Percentiles rank a stretch among this genome's conserved stretches.
These are phyloP conservation scores for Purpureocillium lavendulum DNA, from an alignment of 2,329 filamentous ascomycete species.

Conservation along the genomic window DNA sequence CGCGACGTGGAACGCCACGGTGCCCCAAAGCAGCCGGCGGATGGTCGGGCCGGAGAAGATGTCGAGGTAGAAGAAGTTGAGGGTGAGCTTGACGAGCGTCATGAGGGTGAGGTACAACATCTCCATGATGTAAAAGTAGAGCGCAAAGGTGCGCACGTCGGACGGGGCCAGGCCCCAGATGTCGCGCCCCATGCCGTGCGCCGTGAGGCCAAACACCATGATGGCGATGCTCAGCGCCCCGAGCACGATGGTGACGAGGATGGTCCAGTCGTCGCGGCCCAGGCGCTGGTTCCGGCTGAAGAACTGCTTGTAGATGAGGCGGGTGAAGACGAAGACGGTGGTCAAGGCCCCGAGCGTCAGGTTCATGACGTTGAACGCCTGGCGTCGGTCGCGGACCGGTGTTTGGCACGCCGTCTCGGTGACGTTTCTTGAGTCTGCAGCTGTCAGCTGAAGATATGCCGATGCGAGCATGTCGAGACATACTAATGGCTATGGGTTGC, in stretches of 20 bases:
- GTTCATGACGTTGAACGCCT: slow-evolving; percentile 1
- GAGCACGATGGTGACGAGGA: slow-evolving; percentile 11
- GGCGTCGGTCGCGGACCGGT: neutral
- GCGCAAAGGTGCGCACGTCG: slow-evolving; percentile 15
- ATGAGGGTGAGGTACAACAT: slow-evolving; percentile 29
- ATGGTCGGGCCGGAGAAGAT: slow-evolving; percentile 26
- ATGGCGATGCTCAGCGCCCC: slow-evolving; percentile 14
- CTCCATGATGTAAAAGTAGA: slow-evolving; percentile 23
- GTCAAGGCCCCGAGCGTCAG: slow-evolving; percentile 11
- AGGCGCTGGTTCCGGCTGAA: slow-evolving; percentile 20
- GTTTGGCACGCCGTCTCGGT: slow-evolving; percentile 1
- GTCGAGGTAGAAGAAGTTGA: slow-evolving; percentile 34
- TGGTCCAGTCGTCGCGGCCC: slow-evolving; percentile 20
- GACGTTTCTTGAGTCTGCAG: neutral
- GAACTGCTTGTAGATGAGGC: slow-evolving; percentile 15
- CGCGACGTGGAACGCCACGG: slow-evolving; percentile 19
- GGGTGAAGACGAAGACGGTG: slow-evolving; percentile 8
- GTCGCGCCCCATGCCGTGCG: slow-evolving; percentile 22
- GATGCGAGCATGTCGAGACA: neutral
- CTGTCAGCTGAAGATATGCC: neutral
- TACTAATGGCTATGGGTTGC: neutral
- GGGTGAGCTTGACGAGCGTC: slow-evolving; percentile 28
- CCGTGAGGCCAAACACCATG: slow-evolving; percentile 12
- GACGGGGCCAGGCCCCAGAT: slow-evolving; percentile 21
- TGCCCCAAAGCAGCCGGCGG: slow-evolving; percentile 21